These are phyloP conservation scores for Phytophthora pisi DNA, from an alignment of 352 stramenopile genomes.

Conservation along the genomic window DNA sequence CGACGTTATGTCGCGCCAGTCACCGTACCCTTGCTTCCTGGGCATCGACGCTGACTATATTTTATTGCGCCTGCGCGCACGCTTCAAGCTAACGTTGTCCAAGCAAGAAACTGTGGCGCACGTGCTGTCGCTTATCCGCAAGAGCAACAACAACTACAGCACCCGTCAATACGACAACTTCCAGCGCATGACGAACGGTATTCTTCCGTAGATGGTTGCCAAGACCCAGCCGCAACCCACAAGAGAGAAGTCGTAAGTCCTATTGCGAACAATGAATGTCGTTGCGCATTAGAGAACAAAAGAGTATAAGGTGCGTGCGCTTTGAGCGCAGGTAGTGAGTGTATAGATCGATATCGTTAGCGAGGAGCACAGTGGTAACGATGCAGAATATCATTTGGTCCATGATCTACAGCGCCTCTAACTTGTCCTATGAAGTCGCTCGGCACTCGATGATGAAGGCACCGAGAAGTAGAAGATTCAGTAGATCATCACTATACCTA, in stretches of 20 bases:
- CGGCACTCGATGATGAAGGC: conserved; percentile 2
- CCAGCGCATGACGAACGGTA: conserved; percentile 94
- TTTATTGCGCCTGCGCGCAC: conserved; percentile 82
- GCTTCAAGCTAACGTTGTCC: conserved; percentile 87
- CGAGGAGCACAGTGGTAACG: conserved; percentile 1
- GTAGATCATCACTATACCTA: conserved; percentile 16
- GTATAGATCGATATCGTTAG: conserved; percentile 18
- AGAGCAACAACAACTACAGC: conserved; percentile 94
- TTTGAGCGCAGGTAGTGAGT: conserved; percentile 10
- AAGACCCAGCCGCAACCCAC: conserved; percentile 5
- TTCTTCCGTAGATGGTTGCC: conserved; percentile 67
- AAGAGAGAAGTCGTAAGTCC: conserved; percentile 12
- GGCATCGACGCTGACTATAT: conserved; percentile 86
- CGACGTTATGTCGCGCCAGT: conserved; percentile 96
- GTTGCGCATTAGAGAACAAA: conserved; percentile 12
- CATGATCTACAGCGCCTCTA: conserved; percentile 1
- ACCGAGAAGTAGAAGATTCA: not conserved
- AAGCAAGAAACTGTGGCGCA: conserved; percentile 92
- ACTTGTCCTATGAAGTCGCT: not conserved
- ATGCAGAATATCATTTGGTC: conserved; percentile 18
- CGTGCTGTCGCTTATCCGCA: conserved; percentile 90
- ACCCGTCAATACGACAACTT: conserved; percentile 95
- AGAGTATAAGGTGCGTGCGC: conserved; percentile 23
- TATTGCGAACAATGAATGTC: conserved; percentile 14
- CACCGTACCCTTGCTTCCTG: conserved; percentile 96